Evolutionary conservation across 2,329 filamentous ascomycete genomes (phyloP), one percentile per base, ranked within the genome.

Genomic region (Colletotrichum graminicola): DNA sequence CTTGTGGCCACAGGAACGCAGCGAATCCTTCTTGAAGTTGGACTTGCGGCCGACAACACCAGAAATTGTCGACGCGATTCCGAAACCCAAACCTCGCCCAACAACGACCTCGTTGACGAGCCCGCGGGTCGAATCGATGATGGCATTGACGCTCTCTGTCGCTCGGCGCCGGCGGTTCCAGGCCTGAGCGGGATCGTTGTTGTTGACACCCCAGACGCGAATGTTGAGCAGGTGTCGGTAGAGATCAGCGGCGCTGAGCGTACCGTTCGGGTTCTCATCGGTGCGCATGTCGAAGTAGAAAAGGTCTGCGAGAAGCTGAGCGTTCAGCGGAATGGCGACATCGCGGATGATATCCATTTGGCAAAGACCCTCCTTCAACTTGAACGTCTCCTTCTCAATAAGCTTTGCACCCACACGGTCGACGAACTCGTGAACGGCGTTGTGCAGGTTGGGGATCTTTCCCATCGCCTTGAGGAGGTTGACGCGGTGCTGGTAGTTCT

Each of bases 201-300:
- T 85, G 74, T 85, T 84, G 47, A 83, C 82, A 18, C 82, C 84
- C 80, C 82, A 86, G 66, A 80, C 79, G 43, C 84, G 84, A 32
- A 87, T 78, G 66, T 85, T 79, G 23, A 84, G 75, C 29, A 86
- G 77, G 26, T 81, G 73, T 1, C 77, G 78, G 76, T 85, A 87
- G 36, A 87, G 73, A 23, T 85, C 80, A 0, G 82, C 77, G 1
- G 77, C 73, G 4, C 79, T 77, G n/a, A 84, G 80, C 0, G 76
- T 77, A 12, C 89, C 89, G 12, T 81, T 79, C 0, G 89, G 88
- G 26, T 86, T 84, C 74, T 89, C 83, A 0, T 83, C 79, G 0
- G 85, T 87, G 74, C 88, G 88, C 39, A 91, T 75, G 3, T 90
- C 89, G 43, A 90, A 81, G 63, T 88, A 88, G 77, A 90, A 89